These are phyloP conservation scores for Hymenoscyphus occultus DNA, from an alignment of 2,329 filamentous ascomycete species.

Conservation along the genomic window DNA sequence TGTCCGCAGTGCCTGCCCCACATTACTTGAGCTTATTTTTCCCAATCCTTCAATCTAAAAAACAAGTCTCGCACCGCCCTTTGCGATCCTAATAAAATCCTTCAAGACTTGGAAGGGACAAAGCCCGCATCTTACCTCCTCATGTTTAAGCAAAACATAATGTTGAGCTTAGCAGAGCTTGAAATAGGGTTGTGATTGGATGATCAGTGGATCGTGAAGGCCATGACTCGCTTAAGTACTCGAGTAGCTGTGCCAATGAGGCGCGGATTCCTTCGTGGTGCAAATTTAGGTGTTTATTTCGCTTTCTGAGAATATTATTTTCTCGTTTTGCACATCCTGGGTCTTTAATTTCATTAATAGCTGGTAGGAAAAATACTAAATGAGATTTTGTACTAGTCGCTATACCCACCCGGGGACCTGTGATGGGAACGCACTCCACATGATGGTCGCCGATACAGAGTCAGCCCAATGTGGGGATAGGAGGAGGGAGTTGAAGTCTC, in stretches of 20 bases:
- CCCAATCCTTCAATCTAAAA: background rate
- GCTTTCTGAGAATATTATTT: background rate
- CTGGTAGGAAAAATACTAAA: background rate
- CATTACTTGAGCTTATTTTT: background rate
- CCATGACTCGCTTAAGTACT: background rate
- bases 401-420: background rate
- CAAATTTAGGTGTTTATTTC: background rate
- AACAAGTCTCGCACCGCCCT: background rate
- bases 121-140: background rate
- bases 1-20: background rate
- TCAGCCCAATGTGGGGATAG: background rate
- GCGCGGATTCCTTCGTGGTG: background rate
- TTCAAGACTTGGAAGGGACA: background rate
- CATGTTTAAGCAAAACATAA: background rate
- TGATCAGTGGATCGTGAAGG: background rate
- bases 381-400: background rate
- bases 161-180: background rate
- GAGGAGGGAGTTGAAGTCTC: background rate
- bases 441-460: background rate
- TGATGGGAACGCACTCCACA: background rate
- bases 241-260: background rate
- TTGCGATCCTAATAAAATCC: background rate
- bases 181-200: slow-evolving; percentile 1
- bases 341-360: background rate
- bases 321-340: background rate